phyloP scores from a whole-genome alignment of 352 stramenopile species.

The Phytophthora constricta region DNA sequence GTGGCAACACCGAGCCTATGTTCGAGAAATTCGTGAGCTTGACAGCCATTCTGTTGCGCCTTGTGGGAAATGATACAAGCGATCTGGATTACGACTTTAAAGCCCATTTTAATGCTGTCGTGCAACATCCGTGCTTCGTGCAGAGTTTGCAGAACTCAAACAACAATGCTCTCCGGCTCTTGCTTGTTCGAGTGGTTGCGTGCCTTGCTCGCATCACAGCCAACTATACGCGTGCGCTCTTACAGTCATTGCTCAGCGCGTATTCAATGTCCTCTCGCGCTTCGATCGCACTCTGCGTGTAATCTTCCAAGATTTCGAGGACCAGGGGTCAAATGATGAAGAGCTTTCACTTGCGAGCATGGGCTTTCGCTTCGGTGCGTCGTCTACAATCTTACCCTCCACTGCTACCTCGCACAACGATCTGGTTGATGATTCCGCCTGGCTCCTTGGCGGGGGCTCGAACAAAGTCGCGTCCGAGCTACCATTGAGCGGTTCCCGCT shows the following conservation, averaged over 20 bases:
- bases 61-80: constrained; percentile 26
- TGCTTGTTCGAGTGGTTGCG: constrained; percentile 50
- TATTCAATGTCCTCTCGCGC: constrained; percentile 77
- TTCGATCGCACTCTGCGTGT: constrained; percentile 64
- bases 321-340: constrained; percentile 41
- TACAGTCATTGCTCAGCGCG: constrained; percentile 60
- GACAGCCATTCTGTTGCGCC: constrained; percentile 39
- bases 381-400: constrained; percentile 37
- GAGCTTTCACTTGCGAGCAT: constrained; percentile 49
- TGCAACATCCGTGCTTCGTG: constrained; percentile 38
- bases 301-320: constrained; percentile 66
- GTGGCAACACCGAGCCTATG: background rate
- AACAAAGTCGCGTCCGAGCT: constrained; percentile 62
- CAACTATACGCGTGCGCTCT: constrained; percentile 58
- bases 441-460: constrained; percentile 74
- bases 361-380: constrained; percentile 79
- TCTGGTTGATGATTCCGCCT: constrained; percentile 70
- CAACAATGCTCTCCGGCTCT: constrained; percentile 30
- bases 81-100: constrained; percentile 45
- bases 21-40: constrained; percentile 48
- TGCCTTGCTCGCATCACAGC: constrained; percentile 46
- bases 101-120: constrained; percentile 41
- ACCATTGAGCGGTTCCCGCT: constrained; percentile 80
- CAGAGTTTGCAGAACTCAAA: constrained; percentile 27
- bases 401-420: constrained; percentile 42